Evolutionary conservation across 164 flowering plant species (phyloP), one percentile per base, ranked within the genome.

Genomic region (Annona squamosa): DNA sequence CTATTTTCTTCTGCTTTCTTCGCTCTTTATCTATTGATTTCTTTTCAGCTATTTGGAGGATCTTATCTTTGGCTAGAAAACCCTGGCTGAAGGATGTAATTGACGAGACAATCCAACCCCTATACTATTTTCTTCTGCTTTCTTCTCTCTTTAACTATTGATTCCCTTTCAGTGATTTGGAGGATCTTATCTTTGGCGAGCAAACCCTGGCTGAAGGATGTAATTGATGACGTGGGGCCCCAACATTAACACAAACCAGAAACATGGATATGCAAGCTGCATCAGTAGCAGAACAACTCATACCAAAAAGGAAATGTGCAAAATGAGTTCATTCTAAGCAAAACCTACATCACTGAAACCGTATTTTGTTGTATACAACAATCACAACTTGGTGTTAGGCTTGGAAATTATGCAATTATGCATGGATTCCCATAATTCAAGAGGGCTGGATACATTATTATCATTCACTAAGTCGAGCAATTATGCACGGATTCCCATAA

Each of bases 161-260:
- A 26, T 48, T 37, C 69, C 45, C 47, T 71, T 68, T 19, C 57
- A 26, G 26, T 56, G 79, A 77, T 75, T 85, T 75, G 72, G 63
- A 71, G 75, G 57, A 41, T 45, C 72, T 43, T 79, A 74, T 46
- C 79, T 86, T 63, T 83, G 89, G 63, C 96, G 90, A 77, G 98
- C 90, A 82, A 92, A 90, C 73, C 98, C 98, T 63, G 98, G 98
- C 96, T 92, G 91, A 68, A 82, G 78, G 73, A 77, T 65, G 74
- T 57, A 84, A 82, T 85, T 78, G 74, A 82, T n/a, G 70, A 84
- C 63, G 77, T 84, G 87, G 3, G 87, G 85, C 74, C 86, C 89
- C 48, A 84, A 80, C 74, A 84, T 73, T 52, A 88, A 81, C 82
- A 86, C 77, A 88, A 82, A 86, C 86, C 89, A 81, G 82, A 86